Evolutionary conservation across 345 rosid species (phyloP).

Genomic region (Carallia pectinifolia): DNA sequence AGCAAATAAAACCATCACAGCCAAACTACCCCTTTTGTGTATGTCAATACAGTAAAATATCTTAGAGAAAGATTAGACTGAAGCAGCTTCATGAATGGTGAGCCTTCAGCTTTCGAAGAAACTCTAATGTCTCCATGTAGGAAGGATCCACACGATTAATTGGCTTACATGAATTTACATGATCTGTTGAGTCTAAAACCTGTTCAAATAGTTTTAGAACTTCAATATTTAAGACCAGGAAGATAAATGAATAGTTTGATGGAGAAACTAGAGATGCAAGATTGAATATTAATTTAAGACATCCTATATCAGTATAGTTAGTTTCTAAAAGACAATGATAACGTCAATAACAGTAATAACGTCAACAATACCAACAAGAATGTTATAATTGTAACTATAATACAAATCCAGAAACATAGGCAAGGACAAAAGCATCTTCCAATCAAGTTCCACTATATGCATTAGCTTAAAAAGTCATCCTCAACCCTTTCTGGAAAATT

Average conservation of each 20-base stretch:
- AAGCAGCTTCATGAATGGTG: conserved; percentile 30
- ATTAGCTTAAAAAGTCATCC: neutral
- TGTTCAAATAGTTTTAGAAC: conserved; percentile 32
- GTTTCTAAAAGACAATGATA: neutral
- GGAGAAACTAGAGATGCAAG: neutral
- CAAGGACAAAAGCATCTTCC: too few relatives aligned
- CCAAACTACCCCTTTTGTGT: neutral
- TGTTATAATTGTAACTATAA: too few relatives aligned
- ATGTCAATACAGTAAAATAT: neutral
- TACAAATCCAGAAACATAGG: too few relatives aligned
- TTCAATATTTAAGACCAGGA: neutral
- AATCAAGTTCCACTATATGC: neutral
- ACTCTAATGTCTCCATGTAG: conserved; percentile 63
- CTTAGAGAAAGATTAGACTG: neutral
- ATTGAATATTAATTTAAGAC: neutral
- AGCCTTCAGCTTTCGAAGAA: conserved; percentile 59
- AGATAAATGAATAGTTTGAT: too few relatives aligned
- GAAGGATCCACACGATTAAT: conserved; percentile 78
- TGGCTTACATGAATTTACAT: conserved; percentile 96
- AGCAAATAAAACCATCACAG: neutral
- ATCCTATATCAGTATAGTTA: neutral
- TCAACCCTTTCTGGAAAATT: neutral
- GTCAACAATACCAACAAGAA: too few relatives aligned
- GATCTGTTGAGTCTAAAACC: conserved; percentile 94
- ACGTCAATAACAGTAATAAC: neutral